Percentiles rank a stretch among this genome's conserved stretches.
These are phyloP conservation scores for Heliamphora exappendiculata DNA, from an alignment of 148 eudicot species.

Conservation along the genomic window DNA sequence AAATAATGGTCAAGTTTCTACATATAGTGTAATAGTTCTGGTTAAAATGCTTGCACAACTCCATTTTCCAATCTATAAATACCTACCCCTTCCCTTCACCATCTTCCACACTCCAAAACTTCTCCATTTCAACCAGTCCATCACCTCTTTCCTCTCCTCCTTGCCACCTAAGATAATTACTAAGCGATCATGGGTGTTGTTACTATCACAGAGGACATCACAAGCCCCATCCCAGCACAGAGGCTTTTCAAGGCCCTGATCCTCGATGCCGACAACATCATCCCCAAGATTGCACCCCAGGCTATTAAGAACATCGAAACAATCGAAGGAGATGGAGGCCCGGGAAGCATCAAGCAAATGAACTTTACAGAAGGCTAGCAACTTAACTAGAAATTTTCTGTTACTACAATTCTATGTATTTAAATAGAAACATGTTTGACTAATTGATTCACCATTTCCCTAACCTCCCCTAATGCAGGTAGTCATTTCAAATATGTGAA, in stretches of 20 bases:
- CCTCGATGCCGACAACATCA: constrained; percentile 19
- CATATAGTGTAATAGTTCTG: neutral
- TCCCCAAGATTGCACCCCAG: constrained; percentile 23
- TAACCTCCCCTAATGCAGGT: neutral
- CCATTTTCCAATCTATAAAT: constrained; percentile 1
- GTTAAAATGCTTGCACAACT: neutral
- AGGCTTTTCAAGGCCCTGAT: constrained; percentile 29
- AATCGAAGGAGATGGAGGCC: constrained; percentile 23
- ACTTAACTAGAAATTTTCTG: neutral
- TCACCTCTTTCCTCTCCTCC: neutral
- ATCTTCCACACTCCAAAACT: neutral
- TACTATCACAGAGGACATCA: constrained; percentile 13
- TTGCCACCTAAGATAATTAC: neutral
- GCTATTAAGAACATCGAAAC: constrained; percentile 21
- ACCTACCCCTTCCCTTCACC: neutral
- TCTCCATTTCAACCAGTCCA: constrained; percentile 8
- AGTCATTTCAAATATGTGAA: constrained; percentile 8
- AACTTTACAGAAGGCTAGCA: constrained; percentile 24
- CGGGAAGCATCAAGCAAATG: constrained; percentile 24
- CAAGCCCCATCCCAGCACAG: constrained; percentile 12
- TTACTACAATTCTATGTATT: neutral
- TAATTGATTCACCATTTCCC: no score
- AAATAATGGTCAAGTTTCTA: neutral
- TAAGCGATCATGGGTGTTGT: constrained; percentile 17
- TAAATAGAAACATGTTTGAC: neutral